These are phyloP conservation scores for Coleophoma cylindrospora DNA, from an alignment of 2,329 filamentous ascomycete species.

Conservation along the genomic window DNA sequence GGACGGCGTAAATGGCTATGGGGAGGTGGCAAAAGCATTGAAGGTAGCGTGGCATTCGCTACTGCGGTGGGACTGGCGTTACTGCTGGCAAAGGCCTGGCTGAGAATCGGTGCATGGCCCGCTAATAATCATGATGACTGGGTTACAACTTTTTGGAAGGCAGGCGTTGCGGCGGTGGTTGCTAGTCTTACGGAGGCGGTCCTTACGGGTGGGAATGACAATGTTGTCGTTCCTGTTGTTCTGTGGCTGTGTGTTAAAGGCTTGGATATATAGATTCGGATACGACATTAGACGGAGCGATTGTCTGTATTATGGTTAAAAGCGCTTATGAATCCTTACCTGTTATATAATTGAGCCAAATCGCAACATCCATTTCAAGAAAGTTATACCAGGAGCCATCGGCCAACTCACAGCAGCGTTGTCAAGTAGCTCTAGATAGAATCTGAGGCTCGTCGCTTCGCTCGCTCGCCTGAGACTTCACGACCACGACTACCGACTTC, in stretches of 20 bases:
- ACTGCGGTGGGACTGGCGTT: conserved; percentile 74
- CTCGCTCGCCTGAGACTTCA: too few species aligned
- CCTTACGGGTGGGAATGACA: conserved; percentile 94
- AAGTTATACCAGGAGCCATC: too few species aligned
- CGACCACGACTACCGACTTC: too few species aligned
- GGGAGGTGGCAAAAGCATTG: conserved; percentile 93
- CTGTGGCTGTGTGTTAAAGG: conserved; percentile 90
- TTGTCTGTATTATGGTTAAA: background rate
- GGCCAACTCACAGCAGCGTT: too few species aligned
- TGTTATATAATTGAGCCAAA: too few species aligned
- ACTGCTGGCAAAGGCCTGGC: conserved; percentile 65
- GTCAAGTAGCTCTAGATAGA: too few species aligned
- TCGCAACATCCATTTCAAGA: too few species aligned
- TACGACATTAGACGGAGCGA: too few species aligned
- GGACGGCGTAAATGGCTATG: conserved; percentile 91
- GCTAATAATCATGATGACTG: conserved; percentile 72
- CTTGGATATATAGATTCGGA: conserved; percentile 23
- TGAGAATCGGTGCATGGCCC: conserved; percentile 72
- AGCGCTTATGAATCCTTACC: background rate
- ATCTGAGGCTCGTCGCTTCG: too few species aligned
- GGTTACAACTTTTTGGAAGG: conserved; percentile 65
- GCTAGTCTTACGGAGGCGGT: conserved; percentile 94
- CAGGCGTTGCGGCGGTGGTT: conserved; percentile 66
- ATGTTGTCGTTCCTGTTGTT: conserved; percentile 91
- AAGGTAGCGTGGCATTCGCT: conserved; percentile 80